Base-by-base conservation (phyloP, 2,329 filamentous ascomycete genomes). In the Penicillium sp. region DNA sequence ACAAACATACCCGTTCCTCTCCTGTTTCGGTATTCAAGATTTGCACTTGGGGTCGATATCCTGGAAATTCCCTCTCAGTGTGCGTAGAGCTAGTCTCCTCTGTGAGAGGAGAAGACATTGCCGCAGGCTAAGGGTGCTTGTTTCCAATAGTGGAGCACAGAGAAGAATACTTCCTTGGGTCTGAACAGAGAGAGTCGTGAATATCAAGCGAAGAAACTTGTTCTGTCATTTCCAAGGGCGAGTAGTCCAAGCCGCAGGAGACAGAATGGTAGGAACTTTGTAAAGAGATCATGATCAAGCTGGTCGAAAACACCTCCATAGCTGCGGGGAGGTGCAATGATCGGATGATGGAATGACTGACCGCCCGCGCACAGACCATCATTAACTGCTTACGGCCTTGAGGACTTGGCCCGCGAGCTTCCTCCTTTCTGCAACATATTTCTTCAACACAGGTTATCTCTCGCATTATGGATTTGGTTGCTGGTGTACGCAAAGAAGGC, bases 401-500 rank as follows among this genome's bases (percentile, higher is more conserved):
- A 40, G 5, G 35, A 22, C 22, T 22, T 22, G 22, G 22, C 22
- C 22, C 22, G 22, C 22, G 22, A 22, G 22, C 33, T 43, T 28
- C 38, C 42, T 42, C 40, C 25, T 40, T 42, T 47, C 43, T 38
- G 36, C 55, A 59, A 45, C 43, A 19, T 33, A 33, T 11, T 19
- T 19, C 9, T 14, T 43, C n/a, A 30, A 19, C 12, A 33, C 4
- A 14, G 0, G 0, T 11, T 33, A 3, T 47, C 50, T 47, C 50
- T 56, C 7, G 26, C 42, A 75, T 26, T 54, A 97, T 99, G 94
- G 94, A 99, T 82, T 84, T 99, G 53, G 85, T 97, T 52, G 90
- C 92, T 57, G 91, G 89, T 40, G 88, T 99, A 59, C 90, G 92
- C 69, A 97, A 99, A 77, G 93, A 96, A 73, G 85, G 85, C 60